A percentile compares a stretch with the other conserved stretches of the same genome.
Evolutionary conservation across 345 rosid genomes (phyloP).

Genomic region (Gossypium raimondii): DNA sequence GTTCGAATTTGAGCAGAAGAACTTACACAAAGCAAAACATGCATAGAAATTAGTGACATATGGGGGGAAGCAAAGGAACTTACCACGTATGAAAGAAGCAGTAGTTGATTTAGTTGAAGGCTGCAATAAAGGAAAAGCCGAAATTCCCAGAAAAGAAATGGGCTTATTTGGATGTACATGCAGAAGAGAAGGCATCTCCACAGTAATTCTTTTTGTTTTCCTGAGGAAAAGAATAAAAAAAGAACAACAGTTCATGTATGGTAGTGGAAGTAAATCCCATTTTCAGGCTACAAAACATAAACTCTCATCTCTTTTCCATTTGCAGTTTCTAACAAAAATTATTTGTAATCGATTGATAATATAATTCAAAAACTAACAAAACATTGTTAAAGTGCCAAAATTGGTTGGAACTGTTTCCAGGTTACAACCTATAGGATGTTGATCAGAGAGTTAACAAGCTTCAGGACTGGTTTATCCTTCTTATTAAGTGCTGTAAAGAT

Average conservation of each 20-base stretch:
- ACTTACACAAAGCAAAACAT: background rate
- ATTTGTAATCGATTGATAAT: background rate
- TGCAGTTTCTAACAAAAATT: background rate
- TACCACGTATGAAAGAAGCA: conserved; percentile 6
- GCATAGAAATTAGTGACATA: background rate
- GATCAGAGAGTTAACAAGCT: background rate
- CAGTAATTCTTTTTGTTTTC: background rate
- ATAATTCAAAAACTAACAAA: background rate
- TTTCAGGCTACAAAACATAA: background rate
- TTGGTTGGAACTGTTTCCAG: background rate
- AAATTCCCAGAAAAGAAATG: background rate
- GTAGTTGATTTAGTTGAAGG: background rate
- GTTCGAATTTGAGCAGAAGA: background rate
- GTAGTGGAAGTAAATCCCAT: too few relatives aligned
- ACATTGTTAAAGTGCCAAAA: background rate
- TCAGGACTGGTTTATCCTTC: background rate
- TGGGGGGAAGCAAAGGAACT: background rate
- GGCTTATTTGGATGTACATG: background rate
- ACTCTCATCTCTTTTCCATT: background rate
- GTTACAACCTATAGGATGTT: background rate
- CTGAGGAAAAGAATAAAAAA: background rate
- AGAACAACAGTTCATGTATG: background rate
- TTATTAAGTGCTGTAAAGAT: too few relatives aligned
- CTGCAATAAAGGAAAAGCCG: background rate
- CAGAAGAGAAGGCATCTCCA: conserved; percentile 7